Base-by-base conservation (phyloP, 2,329 filamentous ascomycete genomes). In the Fusarium clavum region DNA sequence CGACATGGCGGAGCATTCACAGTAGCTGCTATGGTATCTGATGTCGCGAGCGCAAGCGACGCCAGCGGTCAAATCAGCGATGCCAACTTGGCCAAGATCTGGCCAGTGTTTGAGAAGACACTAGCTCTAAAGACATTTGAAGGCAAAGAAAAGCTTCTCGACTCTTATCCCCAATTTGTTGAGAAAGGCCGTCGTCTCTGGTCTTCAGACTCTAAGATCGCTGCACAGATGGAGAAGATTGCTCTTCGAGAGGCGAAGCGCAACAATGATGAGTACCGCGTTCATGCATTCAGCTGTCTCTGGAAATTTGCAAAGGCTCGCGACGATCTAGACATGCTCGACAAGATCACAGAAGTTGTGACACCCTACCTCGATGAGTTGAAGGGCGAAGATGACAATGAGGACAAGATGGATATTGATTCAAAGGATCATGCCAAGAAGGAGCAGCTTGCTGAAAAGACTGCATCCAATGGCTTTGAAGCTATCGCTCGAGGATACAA, bases 101-200 rank as follows among this genome's bases (percentile, higher is more conserved):
- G 95, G 95, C 93, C 93, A 0, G 87, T 91, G 3, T 85, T 97
- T 49, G 93, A 98, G 69, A 93, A 92, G 75, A 90, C 93, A 2
- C 81, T 98, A 43, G 88, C 89, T 4, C 89, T 97, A 14, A 98
- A 98, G 84, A 97, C 94, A 1, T 99, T 97, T 85, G 87, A 92
- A 1, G 94, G 94, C 24, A 99, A 99, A 78, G 94, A 98, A 80
- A 90, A 89, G 71, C 88, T 99, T 32, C 84, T 98, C 5, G 86
- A 90, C 45, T 91, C 92, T 8, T 94, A 96, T 78, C 91, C 94
- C 6, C 87, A 89, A 61, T 96, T 98, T 73, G 89, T 92, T 1
- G 86, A 88, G 74, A 88, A 90, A 67, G 88, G 87, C 1, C 86
- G 85, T 69, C 79, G 79, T 10, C 82, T 93, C 30, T 90, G 89